A percentile compares a stretch with the other conserved stretches of the same genome.
Conservation (phyloP, 2,329 filamentous ascomycete genomes). For the Penicillium sp. region DNA sequence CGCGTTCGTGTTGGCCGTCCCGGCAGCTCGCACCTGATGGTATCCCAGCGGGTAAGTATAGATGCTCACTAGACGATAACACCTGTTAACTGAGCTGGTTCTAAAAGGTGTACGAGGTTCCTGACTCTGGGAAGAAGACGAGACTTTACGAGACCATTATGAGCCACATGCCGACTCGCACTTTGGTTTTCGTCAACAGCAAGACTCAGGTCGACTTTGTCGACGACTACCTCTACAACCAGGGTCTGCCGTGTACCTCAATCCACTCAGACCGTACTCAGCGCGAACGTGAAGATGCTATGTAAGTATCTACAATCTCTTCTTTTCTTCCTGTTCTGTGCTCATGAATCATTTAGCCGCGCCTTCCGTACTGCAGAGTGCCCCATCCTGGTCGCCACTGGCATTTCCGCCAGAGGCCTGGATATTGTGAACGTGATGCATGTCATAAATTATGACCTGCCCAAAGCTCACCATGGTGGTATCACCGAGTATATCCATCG, state of each 20-base stretch:
- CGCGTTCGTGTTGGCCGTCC: slow-evolving; percentile 84
- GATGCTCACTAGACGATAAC: too few relatives aligned
- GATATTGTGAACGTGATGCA: slow-evolving; percentile 86
- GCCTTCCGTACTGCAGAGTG: slow-evolving; percentile 73
- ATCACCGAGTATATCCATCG: slow-evolving; percentile 93
- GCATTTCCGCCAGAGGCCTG: slow-evolving; percentile 82
- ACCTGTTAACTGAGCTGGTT: neutral
- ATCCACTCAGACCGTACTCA: slow-evolving; percentile 89
- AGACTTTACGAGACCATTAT: slow-evolving; percentile 72
- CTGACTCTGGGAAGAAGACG: slow-evolving; percentile 73
- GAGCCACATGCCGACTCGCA: slow-evolving; percentile 70
- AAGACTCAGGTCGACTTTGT: slow-evolving; percentile 77
- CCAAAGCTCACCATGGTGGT: slow-evolving; percentile 71
- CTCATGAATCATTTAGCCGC: slow-evolving; percentile 49
- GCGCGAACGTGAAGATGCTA: slow-evolving; percentile 84
- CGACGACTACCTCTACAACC: slow-evolving; percentile 85
- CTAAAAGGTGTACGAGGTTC: slow-evolving; percentile 45
- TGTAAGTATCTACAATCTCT: slow-evolving; percentile 53
- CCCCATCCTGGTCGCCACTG: slow-evolving; percentile 83
- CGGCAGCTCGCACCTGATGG: slow-evolving; percentile 79
- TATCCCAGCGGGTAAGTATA: slow-evolving; percentile 64
- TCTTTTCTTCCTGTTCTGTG: neutral
- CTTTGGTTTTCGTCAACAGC: slow-evolving; percentile 86
- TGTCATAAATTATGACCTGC: slow-evolving; percentile 92
- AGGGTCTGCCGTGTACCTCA: slow-evolving; percentile 76